Evolutionary conservation across 1,284 basidiomycete species (phyloP).

Genomic region (Sporisorium iseilematis-ciliati): DNA sequence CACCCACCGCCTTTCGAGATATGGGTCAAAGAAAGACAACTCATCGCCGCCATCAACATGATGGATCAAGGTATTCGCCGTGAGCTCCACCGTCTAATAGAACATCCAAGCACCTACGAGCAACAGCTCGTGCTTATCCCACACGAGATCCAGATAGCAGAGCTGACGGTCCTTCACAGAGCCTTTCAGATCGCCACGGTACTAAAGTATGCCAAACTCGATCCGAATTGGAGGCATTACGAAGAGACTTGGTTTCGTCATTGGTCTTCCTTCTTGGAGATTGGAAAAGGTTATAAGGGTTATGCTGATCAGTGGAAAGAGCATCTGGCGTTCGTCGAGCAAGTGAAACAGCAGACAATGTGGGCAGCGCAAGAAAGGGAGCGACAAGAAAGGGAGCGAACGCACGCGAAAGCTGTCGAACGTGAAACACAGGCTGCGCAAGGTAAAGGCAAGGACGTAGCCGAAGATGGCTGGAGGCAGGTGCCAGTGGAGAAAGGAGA

Average conservation of each 20-base stretch:
- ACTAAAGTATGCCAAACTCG: slow-evolving; percentile 14
- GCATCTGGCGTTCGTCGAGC: background rate
- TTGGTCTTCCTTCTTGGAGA: slow-evolving; percentile 10
- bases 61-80: background rate
- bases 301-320: background rate
- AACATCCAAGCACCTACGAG: background rate
- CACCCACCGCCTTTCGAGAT: slow-evolving; percentile 18
- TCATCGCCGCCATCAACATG: slow-evolving; percentile 28
- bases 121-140: background rate
- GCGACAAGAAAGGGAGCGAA: background rate
- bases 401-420: background rate
- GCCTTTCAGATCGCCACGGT: slow-evolving; percentile 13
- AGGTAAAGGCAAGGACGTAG: background rate
- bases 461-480: slow-evolving; percentile 2
- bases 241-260: slow-evolving; percentile 16
- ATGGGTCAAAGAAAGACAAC: slow-evolving; percentile 39
- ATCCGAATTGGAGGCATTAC: background rate
- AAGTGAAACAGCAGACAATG: background rate
- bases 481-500: background rate
- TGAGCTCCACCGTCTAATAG: background rate
- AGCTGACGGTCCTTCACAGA: slow-evolving; percentile 11
- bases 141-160: slow-evolving; percentile 20
- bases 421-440: background rate
- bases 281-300: background rate
- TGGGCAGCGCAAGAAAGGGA: background rate